Conservation (phyloP, 2,329 filamentous ascomycete species). For the Pseudogymnoascus sp. region DNA sequence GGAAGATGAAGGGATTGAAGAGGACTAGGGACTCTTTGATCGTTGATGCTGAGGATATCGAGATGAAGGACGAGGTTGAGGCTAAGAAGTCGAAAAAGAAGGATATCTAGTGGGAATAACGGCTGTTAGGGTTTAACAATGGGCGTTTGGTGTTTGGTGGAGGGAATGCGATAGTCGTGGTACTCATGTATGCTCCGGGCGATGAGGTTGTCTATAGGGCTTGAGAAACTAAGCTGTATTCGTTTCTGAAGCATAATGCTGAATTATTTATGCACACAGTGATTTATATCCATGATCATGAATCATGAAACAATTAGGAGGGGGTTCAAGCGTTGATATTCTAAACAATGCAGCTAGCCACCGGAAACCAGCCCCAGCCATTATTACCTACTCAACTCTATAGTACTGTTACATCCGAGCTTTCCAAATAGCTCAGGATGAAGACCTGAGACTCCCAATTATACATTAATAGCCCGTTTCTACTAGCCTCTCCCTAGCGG, state of each 20-base stretch:
- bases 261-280: background rate
- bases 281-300: background rate
- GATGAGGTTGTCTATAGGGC: conserved; percentile 8
- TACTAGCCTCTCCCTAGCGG: background rate
- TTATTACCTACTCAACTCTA: background rate
- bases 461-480: background rate
- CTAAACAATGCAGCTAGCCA: background rate
- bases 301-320: background rate
- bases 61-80: conserved; percentile 29
- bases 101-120: background rate
- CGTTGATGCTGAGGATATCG: conserved; percentile 42
- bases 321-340: background rate
- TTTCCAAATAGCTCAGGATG: background rate
- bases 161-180: conserved; percentile 9
- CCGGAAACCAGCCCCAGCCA: background rate
- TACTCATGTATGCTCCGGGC: conserved; percentile 9
- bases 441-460: background rate
- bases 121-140: conserved; percentile 4
- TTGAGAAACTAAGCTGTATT: conserved; percentile 9
- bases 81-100: conserved; percentile 24
- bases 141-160: conserved; percentile 12
- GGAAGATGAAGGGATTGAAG: conserved; percentile 99
- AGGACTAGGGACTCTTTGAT: conserved; percentile 59
- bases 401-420: background rate
- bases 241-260: conserved; percentile 1